Percentiles rank a stretch among this genome's conserved stretches.
Conservation (phyloP, 2,329 filamentous ascomycete genomes). For the Microdochium paspali region DNA sequence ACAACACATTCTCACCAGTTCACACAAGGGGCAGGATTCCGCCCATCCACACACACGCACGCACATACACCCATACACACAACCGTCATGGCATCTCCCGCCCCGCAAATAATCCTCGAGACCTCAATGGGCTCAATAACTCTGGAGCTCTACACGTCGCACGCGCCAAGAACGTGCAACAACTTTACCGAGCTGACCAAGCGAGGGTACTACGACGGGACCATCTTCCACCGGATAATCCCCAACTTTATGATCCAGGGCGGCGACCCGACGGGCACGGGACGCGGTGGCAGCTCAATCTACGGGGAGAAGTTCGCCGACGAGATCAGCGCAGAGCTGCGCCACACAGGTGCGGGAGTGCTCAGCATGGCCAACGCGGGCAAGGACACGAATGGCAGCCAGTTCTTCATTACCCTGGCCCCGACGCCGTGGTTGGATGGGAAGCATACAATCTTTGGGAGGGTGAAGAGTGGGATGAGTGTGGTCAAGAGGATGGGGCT, state of each 20-base stretch:
- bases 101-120: conserved; percentile 70
- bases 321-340: conserved; percentile 69
- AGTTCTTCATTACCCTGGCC: conserved; percentile 93
- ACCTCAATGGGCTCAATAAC: conserved; percentile 81
- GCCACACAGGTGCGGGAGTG: conserved; percentile 90
- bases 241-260: conserved; percentile 94
- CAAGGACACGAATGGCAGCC: conserved; percentile 84
- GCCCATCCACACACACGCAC: background rate
- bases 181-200: conserved; percentile 77
- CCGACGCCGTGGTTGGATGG: conserved; percentile 95
- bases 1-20: background rate
- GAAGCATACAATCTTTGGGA: conserved; percentile 93
- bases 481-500: conserved; percentile 83
- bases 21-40: background rate
- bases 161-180: conserved; percentile 81
- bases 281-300: conserved; percentile 79
- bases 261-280: conserved; percentile 89
- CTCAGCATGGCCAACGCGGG: conserved; percentile 95
- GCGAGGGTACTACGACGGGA: conserved; percentile 79
- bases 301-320: conserved; percentile 93
- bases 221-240: conserved; percentile 90
- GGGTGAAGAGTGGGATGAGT: conserved; percentile 74
- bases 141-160: conserved; percentile 80
- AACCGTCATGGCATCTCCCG: conserved; percentile 37
- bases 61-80: background rate